Percentiles rank a stretch among this genome's conserved stretches.
phyloP scores from a whole-genome alignment of 2,329 filamentous ascomycete genomes.

The Fusarium brevicatenulatum region DNA sequence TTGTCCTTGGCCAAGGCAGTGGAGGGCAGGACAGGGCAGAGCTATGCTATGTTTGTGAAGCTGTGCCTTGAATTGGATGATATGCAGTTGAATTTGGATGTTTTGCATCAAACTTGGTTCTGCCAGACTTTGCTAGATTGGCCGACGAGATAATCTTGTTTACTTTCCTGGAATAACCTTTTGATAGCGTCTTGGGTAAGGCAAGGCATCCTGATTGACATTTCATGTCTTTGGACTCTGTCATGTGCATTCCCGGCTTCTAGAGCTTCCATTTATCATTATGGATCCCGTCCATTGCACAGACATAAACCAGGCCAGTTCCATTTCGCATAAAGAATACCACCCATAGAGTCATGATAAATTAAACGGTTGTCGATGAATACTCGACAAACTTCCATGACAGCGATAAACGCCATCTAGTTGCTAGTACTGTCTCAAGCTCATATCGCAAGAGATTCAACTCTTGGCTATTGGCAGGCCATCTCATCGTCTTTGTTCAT shows the following conservation, averaged over 20 bases:
- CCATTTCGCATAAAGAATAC: conserved; percentile 41
- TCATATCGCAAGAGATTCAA: neutral
- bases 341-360: conserved; percentile 11
- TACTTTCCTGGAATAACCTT: conserved; percentile 1
- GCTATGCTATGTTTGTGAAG: conserved; percentile 29
- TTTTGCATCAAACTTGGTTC: conserved; percentile 38
- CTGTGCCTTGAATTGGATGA: conserved; percentile 39
- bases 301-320: conserved; percentile 36
- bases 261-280: conserved; percentile 15
- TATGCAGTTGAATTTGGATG: conserved; percentile 37
- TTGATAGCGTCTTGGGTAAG: neutral
- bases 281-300: conserved; percentile 33
- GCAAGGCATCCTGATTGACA: neutral
- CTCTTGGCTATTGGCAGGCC: conserved; percentile 1
- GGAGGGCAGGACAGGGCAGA: neutral
- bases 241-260: conserved; percentile 30
- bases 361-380: conserved; percentile 11
- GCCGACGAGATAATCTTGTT: neutral
- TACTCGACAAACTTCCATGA: neutral
- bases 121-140: conserved; percentile 3
- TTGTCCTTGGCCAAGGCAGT: conserved; percentile 7
- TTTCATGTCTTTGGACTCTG: neutral
- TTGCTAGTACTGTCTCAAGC: conserved; percentile 6
- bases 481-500: conserved; percentile 24
- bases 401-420: neutral